phyloP scores from a whole-genome alignment of 2,329 filamentous ascomycete species.

The Stachybotrys echinatus region DNA sequence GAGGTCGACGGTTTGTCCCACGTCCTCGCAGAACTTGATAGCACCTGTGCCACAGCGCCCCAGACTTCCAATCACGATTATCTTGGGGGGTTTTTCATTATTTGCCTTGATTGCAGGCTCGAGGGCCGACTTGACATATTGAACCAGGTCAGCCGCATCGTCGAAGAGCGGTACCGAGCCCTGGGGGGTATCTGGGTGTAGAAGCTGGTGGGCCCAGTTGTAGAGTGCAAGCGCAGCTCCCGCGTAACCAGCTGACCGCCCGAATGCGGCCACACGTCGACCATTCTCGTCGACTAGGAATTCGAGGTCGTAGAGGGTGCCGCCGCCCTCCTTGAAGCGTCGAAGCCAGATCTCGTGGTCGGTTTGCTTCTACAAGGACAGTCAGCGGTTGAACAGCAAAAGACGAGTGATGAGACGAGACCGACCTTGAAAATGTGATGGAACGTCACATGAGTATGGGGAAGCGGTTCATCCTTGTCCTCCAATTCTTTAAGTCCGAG shows the following conservation, averaged over 20 bases:
- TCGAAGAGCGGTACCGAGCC: not conserved
- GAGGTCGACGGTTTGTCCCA: not conserved
- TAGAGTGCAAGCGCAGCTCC: not conserved
- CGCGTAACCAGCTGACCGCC: not conserved
- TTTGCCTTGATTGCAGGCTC: not conserved
- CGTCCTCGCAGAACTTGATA: not conserved
- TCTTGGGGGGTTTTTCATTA: not conserved
- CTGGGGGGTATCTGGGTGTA: not conserved
- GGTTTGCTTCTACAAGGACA: not conserved
- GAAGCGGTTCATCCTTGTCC: not conserved
- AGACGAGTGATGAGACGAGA: not conserved
- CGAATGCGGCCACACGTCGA: not conserved
- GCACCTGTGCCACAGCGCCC: not conserved
- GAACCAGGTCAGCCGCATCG: not conserved
- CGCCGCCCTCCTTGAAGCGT: not conserved
- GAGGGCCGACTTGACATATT: not conserved
- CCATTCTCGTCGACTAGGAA: not conserved
- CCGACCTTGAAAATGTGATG: not conserved
- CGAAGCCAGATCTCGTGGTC: not conserved
- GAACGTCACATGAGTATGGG: not conserved
- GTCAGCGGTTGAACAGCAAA: not conserved
- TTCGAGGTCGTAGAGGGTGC: not conserved
- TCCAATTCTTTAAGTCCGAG: not conserved
- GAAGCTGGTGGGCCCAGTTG: not conserved
- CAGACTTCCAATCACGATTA: not conserved